These are phyloP conservation scores for Lotmaria passim DNA, from an alignment of 208 protist species.

Conservation along the genomic window DNA sequence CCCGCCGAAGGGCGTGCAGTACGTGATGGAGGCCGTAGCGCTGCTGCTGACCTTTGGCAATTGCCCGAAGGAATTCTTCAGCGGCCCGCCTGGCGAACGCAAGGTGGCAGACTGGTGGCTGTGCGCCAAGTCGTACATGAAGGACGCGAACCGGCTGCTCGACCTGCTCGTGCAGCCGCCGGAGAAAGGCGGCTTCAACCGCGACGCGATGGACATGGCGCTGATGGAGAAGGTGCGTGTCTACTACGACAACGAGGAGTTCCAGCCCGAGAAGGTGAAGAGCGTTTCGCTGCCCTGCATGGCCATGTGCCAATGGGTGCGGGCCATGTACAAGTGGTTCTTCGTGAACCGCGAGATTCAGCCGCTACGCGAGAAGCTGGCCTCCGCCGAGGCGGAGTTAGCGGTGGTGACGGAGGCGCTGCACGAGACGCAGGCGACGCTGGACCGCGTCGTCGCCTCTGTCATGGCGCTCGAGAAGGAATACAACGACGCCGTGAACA, in stretches of 20 bases:
- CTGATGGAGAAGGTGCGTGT: slow-evolving; percentile 95
- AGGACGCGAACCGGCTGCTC: slow-evolving; percentile 91
- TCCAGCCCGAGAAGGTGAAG: slow-evolving; percentile 91
- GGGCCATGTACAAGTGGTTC: slow-evolving; percentile 98
- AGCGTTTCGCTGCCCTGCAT: slow-evolving; percentile 97
- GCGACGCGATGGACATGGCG: slow-evolving; percentile 93
- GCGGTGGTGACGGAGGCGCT: slow-evolving; percentile 89
- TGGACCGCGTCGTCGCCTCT: slow-evolving; percentile 93
- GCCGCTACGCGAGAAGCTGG: slow-evolving; percentile 90
- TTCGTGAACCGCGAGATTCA: slow-evolving; percentile 95
- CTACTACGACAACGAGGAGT: slow-evolving; percentile 94
- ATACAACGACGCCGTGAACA: slow-evolving; percentile 91
- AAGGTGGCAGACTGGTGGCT: slow-evolving; percentile 97
- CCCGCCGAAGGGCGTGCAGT: slow-evolving; percentile 96
- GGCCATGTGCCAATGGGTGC: slow-evolving; percentile 98
- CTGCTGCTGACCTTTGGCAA: slow-evolving; percentile 96
- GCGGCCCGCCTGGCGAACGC: slow-evolving; percentile 89
- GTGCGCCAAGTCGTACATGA: slow-evolving; percentile 94
- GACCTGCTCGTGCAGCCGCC: slow-evolving; percentile 89
- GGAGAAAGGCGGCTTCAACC: slow-evolving; percentile 90
- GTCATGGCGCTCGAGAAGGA: slow-evolving; percentile 94
- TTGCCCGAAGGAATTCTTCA: slow-evolving; percentile 94
- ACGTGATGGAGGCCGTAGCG: slow-evolving; percentile 98
- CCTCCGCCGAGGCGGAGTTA: slow-evolving; percentile 90
- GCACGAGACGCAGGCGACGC: slow-evolving; percentile 82